phyloP scores from a whole-genome alignment of 139 green algal genomes.

The Pedinophyceae sp. region DNA sequence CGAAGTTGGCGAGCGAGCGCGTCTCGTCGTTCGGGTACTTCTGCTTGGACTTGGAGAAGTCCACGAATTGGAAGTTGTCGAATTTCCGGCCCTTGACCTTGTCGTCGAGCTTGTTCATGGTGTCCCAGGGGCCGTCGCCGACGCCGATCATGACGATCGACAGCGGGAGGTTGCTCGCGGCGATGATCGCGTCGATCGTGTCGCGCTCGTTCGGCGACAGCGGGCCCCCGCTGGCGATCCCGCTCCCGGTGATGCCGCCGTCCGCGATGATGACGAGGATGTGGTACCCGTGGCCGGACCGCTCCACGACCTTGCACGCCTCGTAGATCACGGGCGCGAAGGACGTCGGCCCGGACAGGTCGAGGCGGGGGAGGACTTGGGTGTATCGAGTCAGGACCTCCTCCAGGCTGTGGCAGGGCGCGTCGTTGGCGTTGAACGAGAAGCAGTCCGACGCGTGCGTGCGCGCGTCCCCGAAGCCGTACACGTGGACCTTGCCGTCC shows the following conservation, averaged over 20 bases:
- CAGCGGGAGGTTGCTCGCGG: constrained; percentile 29
- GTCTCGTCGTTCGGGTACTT: too few species aligned
- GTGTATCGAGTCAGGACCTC: not conserved
- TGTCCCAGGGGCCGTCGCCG: constrained; percentile 58
- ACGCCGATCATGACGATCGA: constrained; percentile 63
- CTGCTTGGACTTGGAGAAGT: too few species aligned
- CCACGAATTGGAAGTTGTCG: constrained; percentile 65
- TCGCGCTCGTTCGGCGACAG: constrained; percentile 7
- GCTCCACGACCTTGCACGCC: constrained; percentile 30
- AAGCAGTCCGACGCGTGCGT: not conserved
- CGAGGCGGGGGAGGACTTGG: not conserved
- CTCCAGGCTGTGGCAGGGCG: not conserved
- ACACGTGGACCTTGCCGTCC: not conserved
- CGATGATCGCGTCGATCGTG: constrained; percentile 1
- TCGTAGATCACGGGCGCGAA: constrained; percentile 28
- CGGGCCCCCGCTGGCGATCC: constrained; percentile 1
- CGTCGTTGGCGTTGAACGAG: not conserved
- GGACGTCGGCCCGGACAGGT: not conserved
- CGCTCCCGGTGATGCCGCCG: constrained; percentile 8
- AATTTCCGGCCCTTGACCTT: constrained; percentile 28
- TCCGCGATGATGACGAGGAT: constrained; percentile 35
- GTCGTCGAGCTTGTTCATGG: constrained; percentile 57
- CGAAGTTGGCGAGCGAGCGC: too few species aligned
- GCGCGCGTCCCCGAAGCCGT: not conserved
- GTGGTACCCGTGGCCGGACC: constrained; percentile 30